These are phyloP conservation scores for Colletotrichum simmondsii DNA, from an alignment of 2,329 filamentous ascomycete genomes.

Conservation along the genomic window DNA sequence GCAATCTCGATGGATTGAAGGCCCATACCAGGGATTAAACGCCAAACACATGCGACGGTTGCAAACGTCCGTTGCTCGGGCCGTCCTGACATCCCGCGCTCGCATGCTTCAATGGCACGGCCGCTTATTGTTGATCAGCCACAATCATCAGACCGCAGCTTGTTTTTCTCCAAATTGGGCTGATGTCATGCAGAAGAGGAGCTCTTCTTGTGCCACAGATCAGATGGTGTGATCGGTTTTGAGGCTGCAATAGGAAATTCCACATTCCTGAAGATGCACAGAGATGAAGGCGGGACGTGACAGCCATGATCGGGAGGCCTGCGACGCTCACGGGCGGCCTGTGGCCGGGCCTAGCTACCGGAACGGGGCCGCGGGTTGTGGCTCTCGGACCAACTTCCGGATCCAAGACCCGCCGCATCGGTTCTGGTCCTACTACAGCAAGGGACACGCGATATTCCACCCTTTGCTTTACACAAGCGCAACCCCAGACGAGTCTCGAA, in stretches of 20 bases:
- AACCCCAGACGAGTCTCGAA: not conserved
- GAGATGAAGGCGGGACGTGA: constrained; percentile 8
- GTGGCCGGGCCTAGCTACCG: constrained; percentile 7
- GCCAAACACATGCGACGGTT: constrained; percentile 12
- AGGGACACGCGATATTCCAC: not conserved
- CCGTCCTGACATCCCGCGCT: constrained; percentile 25
- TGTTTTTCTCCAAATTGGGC: not conserved
- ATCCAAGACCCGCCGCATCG: constrained; percentile 21
- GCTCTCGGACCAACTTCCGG: constrained; percentile 29
- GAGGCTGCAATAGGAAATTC: constrained; percentile 9
- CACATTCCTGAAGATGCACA: not conserved
- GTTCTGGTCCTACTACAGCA: constrained; percentile 9
- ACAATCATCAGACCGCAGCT: not conserved
- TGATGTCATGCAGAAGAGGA: not conserved
- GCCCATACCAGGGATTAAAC: not conserved
- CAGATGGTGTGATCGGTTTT: not conserved
- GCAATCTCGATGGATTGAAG: not conserved
- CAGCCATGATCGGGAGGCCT: not conserved
- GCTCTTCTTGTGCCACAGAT: not conserved
- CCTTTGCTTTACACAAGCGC: not conserved
- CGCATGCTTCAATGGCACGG: not conserved
- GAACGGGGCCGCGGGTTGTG: constrained; percentile 28
- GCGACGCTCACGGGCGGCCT: constrained; percentile 6
- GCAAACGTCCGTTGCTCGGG: constrained; percentile 14
- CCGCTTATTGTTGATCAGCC: not conserved